Base-by-base conservation (phyloP, 78 protist species). In the Emiliania huxleyi region DNA sequence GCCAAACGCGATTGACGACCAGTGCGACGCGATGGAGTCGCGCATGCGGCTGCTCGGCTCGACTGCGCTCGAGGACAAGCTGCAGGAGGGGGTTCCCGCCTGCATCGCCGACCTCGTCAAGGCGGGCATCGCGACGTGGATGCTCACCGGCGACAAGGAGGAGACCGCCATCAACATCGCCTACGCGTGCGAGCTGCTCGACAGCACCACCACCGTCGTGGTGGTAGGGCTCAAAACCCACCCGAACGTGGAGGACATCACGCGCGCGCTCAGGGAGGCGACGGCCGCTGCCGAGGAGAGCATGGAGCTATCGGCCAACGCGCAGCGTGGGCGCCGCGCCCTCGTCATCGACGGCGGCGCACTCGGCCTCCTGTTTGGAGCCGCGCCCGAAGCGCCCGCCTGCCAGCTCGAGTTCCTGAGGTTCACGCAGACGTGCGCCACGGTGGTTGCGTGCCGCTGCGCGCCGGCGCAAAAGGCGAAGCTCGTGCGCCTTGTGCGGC, bases 111-210 rank as follows among this genome's bases (percentile, higher is more conserved):
- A 25, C 46, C 21, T 95, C 91, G 45, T n/a, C n/a, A 42, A 40
- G 11, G 94, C 93, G 0, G 94, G 92, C 33, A 62, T 92, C 91
- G 73, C 12, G 42, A 93, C 97, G n/a, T 99, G 99, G 99, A 96
- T 99, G 89, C 93, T 99, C 75, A 99, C 99, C 37, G 99, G 99
- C 55, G 99, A 99, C 96, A 98, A 98, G 95, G 97, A 94, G 84
- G 99, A 98, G 93, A 98, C 99, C 26, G 99, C 99, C 15, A 95
- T 97, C 49, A 98, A 98, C 95, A 98, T 99, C 93, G 99, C 98
- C 15, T 93, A 87, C 52, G 95, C 98, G 5, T 97, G 99, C 95
- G 52, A 93, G 81, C 81, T 71, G 42, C 42, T 71, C 43, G 81
- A 71, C 42, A 37, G 40, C 2, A 2, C 18, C 1, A 71, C 81